Evolutionary conservation across 2,329 filamentous ascomycete species (phyloP).

Genomic region (Rutstroemia sp.): DNA sequence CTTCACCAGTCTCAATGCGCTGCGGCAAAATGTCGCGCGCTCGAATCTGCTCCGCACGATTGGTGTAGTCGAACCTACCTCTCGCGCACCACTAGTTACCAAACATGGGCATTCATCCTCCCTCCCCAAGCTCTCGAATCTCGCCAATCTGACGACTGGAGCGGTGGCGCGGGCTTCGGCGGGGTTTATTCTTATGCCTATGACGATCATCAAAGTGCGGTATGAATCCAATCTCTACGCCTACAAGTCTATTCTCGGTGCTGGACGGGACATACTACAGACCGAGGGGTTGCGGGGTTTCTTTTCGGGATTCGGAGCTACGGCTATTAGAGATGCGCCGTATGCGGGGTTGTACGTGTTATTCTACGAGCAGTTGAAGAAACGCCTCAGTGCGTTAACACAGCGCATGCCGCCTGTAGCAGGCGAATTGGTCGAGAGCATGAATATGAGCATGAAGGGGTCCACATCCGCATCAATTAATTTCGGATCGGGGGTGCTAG

Average conservation of each 20-base stretch:
- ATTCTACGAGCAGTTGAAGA: slow-evolving; percentile 83
- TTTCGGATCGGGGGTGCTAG: slow-evolving; percentile 73
- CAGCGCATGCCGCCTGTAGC: slow-evolving; percentile 20
- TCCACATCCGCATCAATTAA: slow-evolving; percentile 62
- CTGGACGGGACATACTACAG: slow-evolving; percentile 65
- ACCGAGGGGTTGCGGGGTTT: slow-evolving; percentile 75
- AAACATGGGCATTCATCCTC: slow-evolving; percentile 50
- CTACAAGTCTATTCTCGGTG: slow-evolving; percentile 69
- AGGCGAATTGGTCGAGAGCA: slow-evolving; percentile 12
- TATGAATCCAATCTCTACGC: slow-evolving; percentile 85
- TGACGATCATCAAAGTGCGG: slow-evolving; percentile 93
- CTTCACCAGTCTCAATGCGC: slow-evolving; percentile 78
- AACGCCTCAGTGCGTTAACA: slow-evolving; percentile 37
- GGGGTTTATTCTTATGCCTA: slow-evolving; percentile 87
- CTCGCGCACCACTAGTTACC: neutral
- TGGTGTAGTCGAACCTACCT: slow-evolving; percentile 21
- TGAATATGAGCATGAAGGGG: slow-evolving; percentile 19
- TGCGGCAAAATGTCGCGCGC: slow-evolving; percentile 61
- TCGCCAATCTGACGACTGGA: slow-evolving; percentile 78
- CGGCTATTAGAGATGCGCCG: slow-evolving; percentile 87
- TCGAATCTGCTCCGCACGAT: slow-evolving; percentile 33
- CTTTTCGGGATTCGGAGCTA: slow-evolving; percentile 90
- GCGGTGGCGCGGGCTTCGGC: slow-evolving; percentile 78
- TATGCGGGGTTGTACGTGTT: slow-evolving; percentile 93
- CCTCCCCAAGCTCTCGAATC: slow-evolving; percentile 74